Percentiles rank a stretch among this genome's conserved stretches.
These are phyloP conservation scores for Ceratobasidium sp. DNA, from an alignment of 1,284 basidiomycete genomes.

Conservation along the genomic window DNA sequence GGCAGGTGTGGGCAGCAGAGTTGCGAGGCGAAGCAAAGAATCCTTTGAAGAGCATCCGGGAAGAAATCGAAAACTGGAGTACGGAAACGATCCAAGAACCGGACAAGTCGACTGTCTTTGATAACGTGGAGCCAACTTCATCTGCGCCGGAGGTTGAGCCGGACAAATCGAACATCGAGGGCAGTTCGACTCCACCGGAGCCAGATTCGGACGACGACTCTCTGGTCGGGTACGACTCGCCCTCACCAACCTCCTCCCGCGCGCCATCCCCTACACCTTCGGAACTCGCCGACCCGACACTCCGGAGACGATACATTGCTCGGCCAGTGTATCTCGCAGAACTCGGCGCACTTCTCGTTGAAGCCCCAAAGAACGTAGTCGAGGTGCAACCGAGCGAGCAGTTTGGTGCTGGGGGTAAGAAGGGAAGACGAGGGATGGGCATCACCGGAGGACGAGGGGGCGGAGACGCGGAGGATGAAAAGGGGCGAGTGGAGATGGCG, in stretches of 20 bases:
- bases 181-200: conserved; percentile 44
- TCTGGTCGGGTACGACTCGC: conserved; percentile 77
- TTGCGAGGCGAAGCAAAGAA: conserved; percentile 8
- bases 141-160: not conserved
- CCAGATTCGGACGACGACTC: conserved; percentile 85
- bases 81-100: conserved; percentile 21
- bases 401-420: conserved; percentile 7
- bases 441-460: conserved; percentile 63
- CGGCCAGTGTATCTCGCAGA: conserved; percentile 88
- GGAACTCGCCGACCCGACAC: conserved; percentile 84
- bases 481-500: conserved; percentile 82
- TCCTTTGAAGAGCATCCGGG: not conserved
- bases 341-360: conserved; percentile 74
- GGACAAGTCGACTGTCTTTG: conserved; percentile 1
- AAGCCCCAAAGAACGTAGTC: conserved; percentile 37
- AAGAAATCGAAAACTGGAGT: conserved; percentile 32
- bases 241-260: conserved; percentile 73
- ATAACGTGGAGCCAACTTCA: conserved; percentile 45
- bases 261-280: conserved; percentile 83
- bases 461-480: conserved; percentile 76
- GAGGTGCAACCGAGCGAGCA: conserved; percentile 42
- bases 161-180: conserved; percentile 31
- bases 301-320: conserved; percentile 75
- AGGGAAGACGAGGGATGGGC: conserved; percentile 54
- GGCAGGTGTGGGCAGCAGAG: conserved; percentile 12